Base-by-base conservation (phyloP, 1,139 yeast species). In the Blastobotrys apis region DNA sequence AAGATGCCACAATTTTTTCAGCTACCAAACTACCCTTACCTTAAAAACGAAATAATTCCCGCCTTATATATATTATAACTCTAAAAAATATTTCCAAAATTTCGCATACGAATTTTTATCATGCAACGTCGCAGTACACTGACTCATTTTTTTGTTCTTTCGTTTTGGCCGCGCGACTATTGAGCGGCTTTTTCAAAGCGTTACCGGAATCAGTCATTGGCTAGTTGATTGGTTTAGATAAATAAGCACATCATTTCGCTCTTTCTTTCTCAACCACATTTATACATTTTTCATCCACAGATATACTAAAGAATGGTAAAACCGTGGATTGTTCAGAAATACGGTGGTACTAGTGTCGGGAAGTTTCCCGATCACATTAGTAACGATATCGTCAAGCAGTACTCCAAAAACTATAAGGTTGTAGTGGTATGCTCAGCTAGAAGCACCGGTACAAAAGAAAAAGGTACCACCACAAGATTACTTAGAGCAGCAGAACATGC, bases 291-390 rank as follows among this genome's bases (percentile, higher is more conserved):
- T 23, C 26, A 6, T 6, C 26, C 26, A 23, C 26, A 6, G 26
- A 10, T 10, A 6, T 9, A 29, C 16, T 6, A 15, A 6, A 15
- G 9, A 25, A 36, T 37, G 29, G 49, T 42, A 17, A 53, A 53
- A 41, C 60, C 57, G 16, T 90, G 97, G 97, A 69, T 92, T 19
- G 84, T 92, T 6, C 98, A 92, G 64, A 92, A 92, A 66, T 92
- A 86, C 59, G 98, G 98, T 35, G 98, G 98, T 43, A 92, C 98
- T n/a, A 82, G 94, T 37, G 96, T 92, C 31, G 98, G 98, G 25
- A 92, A 92, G 63, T 90, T 90, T 64, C 86, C 97, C 5, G 78
- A 74, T 44, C 77, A 81, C 53, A 92, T 92, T 44, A 90, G 88
- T 15, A 84, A 84, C 52, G 86, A 87, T 53, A 87, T 92, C 42